Evolutionary conservation across 768 basidiomycete genomes (phyloP), one percentile per base, ranked within the genome.

Genomic region (Boletus rufocinnamomeus): DNA sequence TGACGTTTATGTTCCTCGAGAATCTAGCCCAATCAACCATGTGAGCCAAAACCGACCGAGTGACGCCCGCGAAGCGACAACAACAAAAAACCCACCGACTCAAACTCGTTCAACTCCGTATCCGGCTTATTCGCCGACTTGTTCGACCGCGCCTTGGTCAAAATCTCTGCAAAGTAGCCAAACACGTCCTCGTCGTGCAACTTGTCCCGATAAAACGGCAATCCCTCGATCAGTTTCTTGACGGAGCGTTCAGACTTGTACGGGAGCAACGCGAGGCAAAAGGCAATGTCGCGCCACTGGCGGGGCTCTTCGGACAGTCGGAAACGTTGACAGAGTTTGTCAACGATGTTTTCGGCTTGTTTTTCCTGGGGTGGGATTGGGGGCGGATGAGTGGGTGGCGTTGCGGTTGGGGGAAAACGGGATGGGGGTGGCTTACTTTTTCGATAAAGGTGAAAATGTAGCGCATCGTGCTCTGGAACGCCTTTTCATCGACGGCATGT

Each of bases 391-490:
- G 30, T 0, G 6, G 5, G 13, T 11, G 13, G 8, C 14, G 17
- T 25, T 27, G 6, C 48, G 46, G 17, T 25, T 27, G 6, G 50
- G 46, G 52, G 19, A 0, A 9, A 4, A 9, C 1, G 21, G 10
- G 1, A 14, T 34, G 6, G 14, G 0, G 13, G 7, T 16, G 27
- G 62, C 82, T 14, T 1, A 87, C 95, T 84, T 99, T 98, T 73
- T 98, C 96, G 63, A 99, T 94, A 72, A 95, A 99, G 1, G 84
- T 82, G 75, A 99, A 98, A 61, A 99, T 98, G 69, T 95, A 98
- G 61, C 82, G 84, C 83, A 99, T 89, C 17, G 93, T 98, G 65
- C 85, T 88, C 67, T 96, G 87, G 82, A 98, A 99, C 5, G 78
- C 84, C 28, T 93, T 87, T 71, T 99, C 97, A 34, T 94, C 91